Percentiles rank a stretch among this genome's conserved stretches.
phyloP scores from a whole-genome alignment of 2,329 filamentous ascomycete genomes.

The Diaporthe sp. region DNA sequence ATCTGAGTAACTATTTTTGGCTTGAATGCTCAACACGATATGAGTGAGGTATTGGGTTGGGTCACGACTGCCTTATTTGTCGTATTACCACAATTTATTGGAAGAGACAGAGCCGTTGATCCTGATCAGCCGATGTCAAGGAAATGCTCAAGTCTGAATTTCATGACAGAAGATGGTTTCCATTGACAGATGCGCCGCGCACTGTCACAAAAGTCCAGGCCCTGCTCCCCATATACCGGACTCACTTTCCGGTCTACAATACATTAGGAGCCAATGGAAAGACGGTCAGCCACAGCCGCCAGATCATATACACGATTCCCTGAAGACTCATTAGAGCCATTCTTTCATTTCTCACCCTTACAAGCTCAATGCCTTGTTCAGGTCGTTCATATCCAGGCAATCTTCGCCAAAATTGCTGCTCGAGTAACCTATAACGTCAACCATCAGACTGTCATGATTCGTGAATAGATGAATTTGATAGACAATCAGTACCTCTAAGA shows the following conservation, averaged over 20 bases:
- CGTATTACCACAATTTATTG: neutral
- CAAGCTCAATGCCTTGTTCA: fast-evolving
- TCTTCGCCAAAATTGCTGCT: neutral
- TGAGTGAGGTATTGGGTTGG: no score
- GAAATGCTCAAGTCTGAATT: no score
- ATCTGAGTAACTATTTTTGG: neutral
- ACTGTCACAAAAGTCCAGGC: no score
- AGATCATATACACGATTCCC: no score
- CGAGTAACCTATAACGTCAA: neutral
- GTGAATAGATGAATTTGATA: neutral
- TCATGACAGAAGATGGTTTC: no score
- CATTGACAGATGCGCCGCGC: no score
- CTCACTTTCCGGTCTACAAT: no score
- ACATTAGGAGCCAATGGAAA: no score
- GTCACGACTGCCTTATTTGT: no score
- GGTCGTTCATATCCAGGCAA: neutral
- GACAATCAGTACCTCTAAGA: neutral
- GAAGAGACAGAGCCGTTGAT: neutral
- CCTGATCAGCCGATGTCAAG: no score
- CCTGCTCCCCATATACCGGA: neutral
- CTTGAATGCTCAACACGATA: neutral
- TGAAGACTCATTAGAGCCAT: no score
- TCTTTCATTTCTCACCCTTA: neutral
- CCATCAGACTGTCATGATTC: neutral
- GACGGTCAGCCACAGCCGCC: no score